A percentile compares a stretch with the other conserved stretches of the same genome.
Conservation (phyloP, 495 filamentous ascomycete genomes). For the Xylaria sp. region DNA sequence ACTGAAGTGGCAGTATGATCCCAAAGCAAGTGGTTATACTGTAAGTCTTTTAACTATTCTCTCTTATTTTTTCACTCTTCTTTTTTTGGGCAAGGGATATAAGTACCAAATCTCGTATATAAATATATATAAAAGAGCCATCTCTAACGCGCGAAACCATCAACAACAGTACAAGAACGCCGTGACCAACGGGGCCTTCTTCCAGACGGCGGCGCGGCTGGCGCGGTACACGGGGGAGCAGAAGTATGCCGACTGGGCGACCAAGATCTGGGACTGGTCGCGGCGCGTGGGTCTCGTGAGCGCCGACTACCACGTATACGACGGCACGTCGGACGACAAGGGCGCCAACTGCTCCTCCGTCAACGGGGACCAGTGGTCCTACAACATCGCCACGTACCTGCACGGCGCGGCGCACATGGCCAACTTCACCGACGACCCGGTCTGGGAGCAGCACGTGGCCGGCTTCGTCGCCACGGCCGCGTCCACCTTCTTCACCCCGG, state of each 20-base stretch:
- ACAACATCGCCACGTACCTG: conserved; percentile 76
- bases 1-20: conserved; percentile 83
- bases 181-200: conserved; percentile 78
- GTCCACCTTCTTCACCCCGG: conserved; percentile 63
- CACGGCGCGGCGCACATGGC: conserved; percentile 80
- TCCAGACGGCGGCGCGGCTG: conserved; percentile 79
- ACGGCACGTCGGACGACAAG: conserved; percentile 69
- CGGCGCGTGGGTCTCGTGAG: conserved; percentile 66
- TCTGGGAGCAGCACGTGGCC: conserved; percentile 66
- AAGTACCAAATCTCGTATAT: not conserved
- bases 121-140: too few relatives aligned
- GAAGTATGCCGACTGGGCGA: conserved; percentile 78
- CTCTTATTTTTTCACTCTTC: not conserved
- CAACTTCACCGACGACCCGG: conserved; percentile 64
- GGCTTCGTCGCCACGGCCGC: conserved; percentile 61
- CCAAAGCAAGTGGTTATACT: conserved; percentile 77
- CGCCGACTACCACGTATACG: conserved; percentile 66
- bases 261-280: conserved; percentile 75
- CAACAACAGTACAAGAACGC: conserved; percentile 69
- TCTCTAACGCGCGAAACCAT: not conserved
- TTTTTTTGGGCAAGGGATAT: not conserved
- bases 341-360: conserved; percentile 64
- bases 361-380: conserved; percentile 74
- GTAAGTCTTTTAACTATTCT: not conserved
- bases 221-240: conserved; percentile 76